Evolutionary conservation across 129 eudicot genomes (phyloP).

Genomic region (Saussurea involucrata): DNA sequence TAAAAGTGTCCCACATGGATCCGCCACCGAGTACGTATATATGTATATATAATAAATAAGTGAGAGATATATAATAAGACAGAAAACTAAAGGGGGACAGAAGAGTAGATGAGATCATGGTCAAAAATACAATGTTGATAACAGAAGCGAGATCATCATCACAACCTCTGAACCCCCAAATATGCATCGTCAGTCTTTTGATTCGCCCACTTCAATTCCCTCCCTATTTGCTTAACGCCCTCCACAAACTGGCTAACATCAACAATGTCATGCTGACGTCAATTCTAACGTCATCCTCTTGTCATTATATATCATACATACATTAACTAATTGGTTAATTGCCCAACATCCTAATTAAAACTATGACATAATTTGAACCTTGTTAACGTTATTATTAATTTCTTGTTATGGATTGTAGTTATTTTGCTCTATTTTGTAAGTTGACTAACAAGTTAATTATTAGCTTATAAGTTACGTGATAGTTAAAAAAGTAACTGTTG

Average conservation of each 20-base stretch:
- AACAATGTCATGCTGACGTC: conserved; percentile 17
- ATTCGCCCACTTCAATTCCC: conserved; percentile 23
- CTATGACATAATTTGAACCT: too few species aligned
- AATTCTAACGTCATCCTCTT: conserved; percentile 14
- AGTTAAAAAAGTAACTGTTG: too few species aligned
- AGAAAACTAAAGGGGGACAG: neutral
- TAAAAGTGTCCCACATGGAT: too few species aligned
- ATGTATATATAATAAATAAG: too few species aligned
- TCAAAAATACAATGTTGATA: conserved; percentile 23
- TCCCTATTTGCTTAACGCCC: conserved; percentile 11
- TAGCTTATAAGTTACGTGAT: too few species aligned
- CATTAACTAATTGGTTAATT: neutral
- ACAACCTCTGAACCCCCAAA: conserved; percentile 18
- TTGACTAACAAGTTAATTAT: too few species aligned
- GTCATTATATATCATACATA: neutral
- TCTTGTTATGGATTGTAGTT: too few species aligned
- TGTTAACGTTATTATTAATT: too few species aligned
- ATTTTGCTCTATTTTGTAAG: too few species aligned
- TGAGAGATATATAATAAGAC: neutral
- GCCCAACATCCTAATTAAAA: conserved; percentile 2
- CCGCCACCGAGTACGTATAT: too few species aligned
- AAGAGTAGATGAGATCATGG: conserved; percentile 22
- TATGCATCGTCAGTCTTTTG: conserved; percentile 28
- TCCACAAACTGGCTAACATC: neutral
- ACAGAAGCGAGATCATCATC: conserved; percentile 14